Percentiles rank a stretch among this genome's conserved stretches.
phyloP scores from a whole-genome alignment of 805 yeast genomes.

The Teunomyces aglyptinius region DNA sequence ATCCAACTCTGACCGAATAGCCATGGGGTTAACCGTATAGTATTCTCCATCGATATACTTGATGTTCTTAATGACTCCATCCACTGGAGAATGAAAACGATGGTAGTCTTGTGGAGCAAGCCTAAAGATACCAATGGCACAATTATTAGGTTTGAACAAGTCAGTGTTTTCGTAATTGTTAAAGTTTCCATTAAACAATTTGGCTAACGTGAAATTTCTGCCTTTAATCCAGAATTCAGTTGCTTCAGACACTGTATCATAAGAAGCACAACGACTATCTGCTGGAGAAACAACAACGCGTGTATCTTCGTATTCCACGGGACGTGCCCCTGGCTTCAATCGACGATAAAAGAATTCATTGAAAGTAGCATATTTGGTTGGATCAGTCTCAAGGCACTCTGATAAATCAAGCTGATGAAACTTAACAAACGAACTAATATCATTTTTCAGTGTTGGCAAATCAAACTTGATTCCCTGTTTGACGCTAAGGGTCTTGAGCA shows the following conservation, averaged over 20 bases:
- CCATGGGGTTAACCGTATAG: conserved; percentile 97
- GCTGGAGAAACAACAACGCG: conserved; percentile 72
- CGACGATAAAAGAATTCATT: conserved; percentile 87
- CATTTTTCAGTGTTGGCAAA: conserved; percentile 57
- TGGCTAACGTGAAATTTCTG: conserved; percentile 61
- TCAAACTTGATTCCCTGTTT: conserved; percentile 89
- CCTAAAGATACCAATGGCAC: conserved; percentile 76
- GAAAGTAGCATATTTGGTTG: conserved; percentile 60
- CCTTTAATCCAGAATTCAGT: conserved; percentile 90
- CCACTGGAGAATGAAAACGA: conserved; percentile 85
- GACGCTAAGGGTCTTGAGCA: conserved; percentile 63
- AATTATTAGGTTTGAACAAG: conserved; percentile 35
- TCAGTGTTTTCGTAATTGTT: conserved; percentile 41
- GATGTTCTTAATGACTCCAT: conserved; percentile 67
- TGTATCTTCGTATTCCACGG: conserved; percentile 56
- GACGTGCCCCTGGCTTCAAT: conserved; percentile 68
- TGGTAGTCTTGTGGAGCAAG: conserved; percentile 98
- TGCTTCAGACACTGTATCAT: conserved; percentile 57
- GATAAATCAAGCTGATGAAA: conserved; percentile 78
- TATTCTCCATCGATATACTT: conserved; percentile 81
- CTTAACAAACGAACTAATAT: conserved; percentile 73
- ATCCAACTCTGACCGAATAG: conserved; percentile 80
- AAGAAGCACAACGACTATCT: conserved; percentile 80
- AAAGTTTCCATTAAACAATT: conserved; percentile 51
- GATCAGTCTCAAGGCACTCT: conserved; percentile 57